phyloP scores from a whole-genome alignment of 2,329 filamentous ascomycete genomes.

The Beauveria caledonica region DNA sequence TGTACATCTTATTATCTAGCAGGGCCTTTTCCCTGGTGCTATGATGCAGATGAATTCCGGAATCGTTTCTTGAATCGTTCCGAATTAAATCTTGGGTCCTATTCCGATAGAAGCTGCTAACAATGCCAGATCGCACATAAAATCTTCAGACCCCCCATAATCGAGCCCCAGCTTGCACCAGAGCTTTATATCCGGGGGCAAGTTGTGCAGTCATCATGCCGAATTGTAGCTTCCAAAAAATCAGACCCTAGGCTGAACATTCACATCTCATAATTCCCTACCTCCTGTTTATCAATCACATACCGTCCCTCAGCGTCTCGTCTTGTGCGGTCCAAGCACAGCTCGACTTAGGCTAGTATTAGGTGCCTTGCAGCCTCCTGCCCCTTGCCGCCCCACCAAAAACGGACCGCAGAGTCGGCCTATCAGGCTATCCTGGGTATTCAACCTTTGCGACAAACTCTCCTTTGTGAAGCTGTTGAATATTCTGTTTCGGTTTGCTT shows the following conservation, averaged over 20 bases:
- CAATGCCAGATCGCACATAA: not conserved
- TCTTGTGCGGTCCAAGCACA: not conserved
- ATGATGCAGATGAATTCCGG: too few relatives aligned
- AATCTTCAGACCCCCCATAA: not conserved
- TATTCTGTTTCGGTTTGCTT: not conserved
- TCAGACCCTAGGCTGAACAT: too few relatives aligned
- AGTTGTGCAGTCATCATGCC: not conserved
- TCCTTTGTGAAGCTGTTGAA: not conserved
- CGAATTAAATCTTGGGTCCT: not conserved
- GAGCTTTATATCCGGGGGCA: not conserved
- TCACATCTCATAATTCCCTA: too few relatives aligned
- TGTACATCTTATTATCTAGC: not conserved
- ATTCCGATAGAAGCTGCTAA: not conserved
- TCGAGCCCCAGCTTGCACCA: not conserved
- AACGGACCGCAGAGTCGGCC: not conserved
- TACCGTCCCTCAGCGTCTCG: too few relatives aligned
- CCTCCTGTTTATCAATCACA: too few relatives aligned
- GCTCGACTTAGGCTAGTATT: not conserved
- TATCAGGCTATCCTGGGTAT: not conserved
- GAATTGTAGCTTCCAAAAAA: too few relatives aligned
- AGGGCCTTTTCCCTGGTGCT: not conserved
- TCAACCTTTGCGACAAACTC: slow-evolving; percentile 1
- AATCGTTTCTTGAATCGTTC: not conserved
- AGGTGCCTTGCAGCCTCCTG: not conserved
- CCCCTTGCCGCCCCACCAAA: slow-evolving; percentile 2